Evolutionary conservation across 106 monocot genomes (phyloP).

Genomic region (Dendrobium chrysotoxum): DNA sequence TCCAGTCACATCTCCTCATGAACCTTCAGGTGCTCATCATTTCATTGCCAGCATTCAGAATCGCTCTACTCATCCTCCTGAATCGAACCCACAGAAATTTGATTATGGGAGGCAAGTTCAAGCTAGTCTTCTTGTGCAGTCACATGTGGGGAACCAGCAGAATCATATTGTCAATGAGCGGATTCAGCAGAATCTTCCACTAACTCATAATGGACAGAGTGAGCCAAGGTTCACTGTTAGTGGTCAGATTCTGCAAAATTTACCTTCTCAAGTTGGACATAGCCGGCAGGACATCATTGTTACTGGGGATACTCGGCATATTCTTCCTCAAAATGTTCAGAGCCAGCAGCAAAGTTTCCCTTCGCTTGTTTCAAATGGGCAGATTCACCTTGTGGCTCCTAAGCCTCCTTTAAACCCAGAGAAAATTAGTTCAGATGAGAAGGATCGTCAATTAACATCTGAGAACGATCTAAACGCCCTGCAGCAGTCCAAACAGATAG

Average conservation of each 20-base stretch:
- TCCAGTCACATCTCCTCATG: constrained; percentile 17
- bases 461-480: too few species aligned
- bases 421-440: constrained; percentile 6
- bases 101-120: constrained; percentile 1
- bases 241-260: constrained; percentile 15
- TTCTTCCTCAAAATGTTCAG: constrained; percentile 1
- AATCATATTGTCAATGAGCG: background rate
- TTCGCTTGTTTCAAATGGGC: background rate
- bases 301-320: background rate
- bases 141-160: background rate
- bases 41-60: constrained; percentile 16
- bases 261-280: constrained; percentile 6
- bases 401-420: constrained; percentile 8
- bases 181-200: background rate
- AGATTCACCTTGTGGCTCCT: constrained; percentile 9
- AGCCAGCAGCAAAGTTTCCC: background rate
- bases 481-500: too few species aligned
- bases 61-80: constrained; percentile 9
- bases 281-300: background rate
- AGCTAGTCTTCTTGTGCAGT: constrained; percentile 1
- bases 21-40: constrained; percentile 12
- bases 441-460: background rate
- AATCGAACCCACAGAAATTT: constrained; percentile 18
- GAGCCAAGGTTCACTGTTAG: constrained; percentile 3
- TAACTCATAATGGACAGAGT: constrained; percentile 2